Evolutionary conservation across 192 early-diverging fungal species (phyloP).

Genomic region (Coemansia erecta): DNA sequence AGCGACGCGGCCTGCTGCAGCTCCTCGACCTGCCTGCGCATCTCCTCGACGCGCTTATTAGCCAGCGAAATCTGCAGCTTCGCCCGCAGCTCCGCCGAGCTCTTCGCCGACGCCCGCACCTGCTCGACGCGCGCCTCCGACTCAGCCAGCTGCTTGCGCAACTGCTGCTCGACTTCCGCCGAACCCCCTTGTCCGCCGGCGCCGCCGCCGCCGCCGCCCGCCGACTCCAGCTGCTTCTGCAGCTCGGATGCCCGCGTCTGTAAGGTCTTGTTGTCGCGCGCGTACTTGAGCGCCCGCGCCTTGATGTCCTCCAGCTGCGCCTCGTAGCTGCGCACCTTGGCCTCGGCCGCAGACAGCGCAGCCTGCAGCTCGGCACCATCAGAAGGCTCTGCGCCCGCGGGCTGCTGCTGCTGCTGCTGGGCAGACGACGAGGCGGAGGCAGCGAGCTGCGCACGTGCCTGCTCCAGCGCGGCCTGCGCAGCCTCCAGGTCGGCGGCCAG

Average conservation of each 20-base stretch:
- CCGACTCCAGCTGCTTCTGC: constrained; percentile 18
- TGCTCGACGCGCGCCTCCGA: constrained; percentile 41
- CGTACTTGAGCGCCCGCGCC: constrained; percentile 33
- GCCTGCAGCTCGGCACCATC: constrained; percentile 55
- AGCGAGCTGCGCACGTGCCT: constrained; percentile 19
- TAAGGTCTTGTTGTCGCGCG: constrained; percentile 43
- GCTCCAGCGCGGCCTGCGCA: constrained; percentile 10
- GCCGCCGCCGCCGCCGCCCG: neutral
- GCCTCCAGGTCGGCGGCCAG: constrained; percentile 21
- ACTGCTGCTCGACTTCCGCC: constrained; percentile 34
- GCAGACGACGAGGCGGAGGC: neutral
- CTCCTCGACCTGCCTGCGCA: constrained; percentile 39
- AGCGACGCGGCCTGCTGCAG: no score
- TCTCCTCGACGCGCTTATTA: constrained; percentile 44
- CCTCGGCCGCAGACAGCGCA: constrained; percentile 40
- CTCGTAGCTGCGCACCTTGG: constrained; percentile 34
- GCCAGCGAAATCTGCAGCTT: constrained; percentile 49
- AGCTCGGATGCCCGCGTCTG: constrained; percentile 28
- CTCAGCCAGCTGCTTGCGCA: constrained; percentile 42
- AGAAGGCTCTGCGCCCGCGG: neutral
- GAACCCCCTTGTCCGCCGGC: constrained; percentile 6
- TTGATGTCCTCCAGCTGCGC: constrained; percentile 43
- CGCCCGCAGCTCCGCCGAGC: constrained; percentile 49
- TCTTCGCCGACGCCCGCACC: constrained; percentile 32
- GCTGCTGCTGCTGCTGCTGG: constrained; percentile 14